Evolutionary conservation across 139 green algal species (phyloP).

Genomic region (Trebouxia sp.): DNA sequence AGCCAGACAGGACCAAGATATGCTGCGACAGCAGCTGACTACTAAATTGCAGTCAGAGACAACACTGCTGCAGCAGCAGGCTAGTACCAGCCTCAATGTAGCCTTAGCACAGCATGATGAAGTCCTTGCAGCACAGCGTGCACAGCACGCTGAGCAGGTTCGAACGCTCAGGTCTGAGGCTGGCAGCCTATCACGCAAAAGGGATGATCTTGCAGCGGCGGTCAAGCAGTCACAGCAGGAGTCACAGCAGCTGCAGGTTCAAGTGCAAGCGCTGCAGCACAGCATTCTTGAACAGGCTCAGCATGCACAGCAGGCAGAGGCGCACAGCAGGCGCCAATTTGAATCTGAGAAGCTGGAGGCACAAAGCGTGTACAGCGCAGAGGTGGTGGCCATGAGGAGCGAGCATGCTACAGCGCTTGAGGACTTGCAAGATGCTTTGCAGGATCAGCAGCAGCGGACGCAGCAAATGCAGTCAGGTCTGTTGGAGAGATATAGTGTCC

Average conservation of each 20-base stretch:
- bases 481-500: slow-evolving; percentile 28
- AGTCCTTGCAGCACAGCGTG: slow-evolving; percentile 23
- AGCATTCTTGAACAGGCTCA: slow-evolving; percentile 20
- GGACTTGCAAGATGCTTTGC: slow-evolving; percentile 23
- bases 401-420: background rate
- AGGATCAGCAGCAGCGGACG: slow-evolving; percentile 12
- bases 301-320: slow-evolving; percentile 17
- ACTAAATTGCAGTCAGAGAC: background rate
- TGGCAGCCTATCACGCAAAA: background rate
- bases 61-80: slow-evolving; percentile 29
- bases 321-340: background rate
- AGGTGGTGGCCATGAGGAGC: background rate
- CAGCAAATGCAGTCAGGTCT: slow-evolving; percentile 30
- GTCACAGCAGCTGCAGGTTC: slow-evolving; percentile 28
- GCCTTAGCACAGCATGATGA: slow-evolving; percentile 3
- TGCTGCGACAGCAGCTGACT: slow-evolving; percentile 23
- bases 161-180: background rate
- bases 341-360: background rate
- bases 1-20: background rate
- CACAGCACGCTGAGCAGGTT: slow-evolving; percentile 19
- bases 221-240: slow-evolving; percentile 14
- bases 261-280: slow-evolving; percentile 36
- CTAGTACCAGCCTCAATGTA: background rate
- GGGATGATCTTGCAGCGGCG: background rate
- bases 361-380: background rate